Percentiles rank a stretch among this genome's conserved stretches.
Conservation (phyloP, 1,139 yeast species). For the Pichia sorboxylosa region DNA sequence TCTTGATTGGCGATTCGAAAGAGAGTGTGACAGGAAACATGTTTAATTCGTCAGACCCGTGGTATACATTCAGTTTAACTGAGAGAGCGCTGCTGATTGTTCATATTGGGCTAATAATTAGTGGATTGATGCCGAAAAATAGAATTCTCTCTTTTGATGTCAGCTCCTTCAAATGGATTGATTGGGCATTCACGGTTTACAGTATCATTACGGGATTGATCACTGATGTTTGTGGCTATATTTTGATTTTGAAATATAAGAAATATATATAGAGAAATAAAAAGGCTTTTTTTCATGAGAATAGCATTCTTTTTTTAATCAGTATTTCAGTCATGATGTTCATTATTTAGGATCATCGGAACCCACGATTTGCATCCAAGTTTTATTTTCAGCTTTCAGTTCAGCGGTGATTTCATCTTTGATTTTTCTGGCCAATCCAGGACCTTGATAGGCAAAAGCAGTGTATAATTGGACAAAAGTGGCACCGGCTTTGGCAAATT, state of each 20-base stretch:
- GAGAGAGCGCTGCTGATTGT: constrained; percentile 24
- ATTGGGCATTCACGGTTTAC: constrained; percentile 5
- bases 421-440: constrained; percentile 70
- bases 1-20: too few species aligned
- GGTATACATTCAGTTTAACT: constrained; percentile 5
- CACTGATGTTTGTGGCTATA: constrained; percentile 26
- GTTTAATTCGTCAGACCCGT: too few species aligned
- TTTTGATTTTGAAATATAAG: neutral
- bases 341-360: constrained; percentile 28
- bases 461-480: constrained; percentile 77
- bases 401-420: constrained; percentile 64
- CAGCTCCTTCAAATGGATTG: constrained; percentile 5
- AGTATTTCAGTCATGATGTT: neutral
- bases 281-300: neutral
- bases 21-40: too few species aligned
- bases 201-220: constrained; percentile 11
- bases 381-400: constrained; percentile 61
- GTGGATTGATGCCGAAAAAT: constrained; percentile 5
- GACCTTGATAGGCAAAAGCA: constrained; percentile 86
- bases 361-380: constrained; percentile 73
- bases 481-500: constrained; percentile 91
- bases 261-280: too few species aligned
- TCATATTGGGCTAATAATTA: neutral
- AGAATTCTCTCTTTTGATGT: constrained; percentile 9
- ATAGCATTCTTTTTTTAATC: neutral